These are phyloP conservation scores for Hymenoscyphus repandus DNA, from an alignment of 2,329 filamentous ascomycete genomes.

Conservation along the genomic window DNA sequence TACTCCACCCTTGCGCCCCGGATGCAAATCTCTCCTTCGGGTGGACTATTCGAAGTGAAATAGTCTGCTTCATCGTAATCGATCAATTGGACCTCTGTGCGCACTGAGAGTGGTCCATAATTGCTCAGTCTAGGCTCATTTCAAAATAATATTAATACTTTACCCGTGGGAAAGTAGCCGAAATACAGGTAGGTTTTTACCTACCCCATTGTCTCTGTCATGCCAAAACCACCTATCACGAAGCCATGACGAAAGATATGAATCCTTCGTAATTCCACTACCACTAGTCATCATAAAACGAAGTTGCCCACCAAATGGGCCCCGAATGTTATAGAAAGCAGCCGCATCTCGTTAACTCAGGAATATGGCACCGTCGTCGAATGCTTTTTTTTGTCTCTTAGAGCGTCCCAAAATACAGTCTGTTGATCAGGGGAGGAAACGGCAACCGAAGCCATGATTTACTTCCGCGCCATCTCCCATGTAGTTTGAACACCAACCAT, in stretches of 20 bases:
- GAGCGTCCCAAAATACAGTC: not conserved
- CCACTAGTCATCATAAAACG: constrained; percentile 91
- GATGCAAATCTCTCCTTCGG: constrained; percentile 23
- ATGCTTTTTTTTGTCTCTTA: constrained; percentile 1
- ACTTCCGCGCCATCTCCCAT: constrained; percentile 94
- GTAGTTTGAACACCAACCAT: constrained; percentile 93
- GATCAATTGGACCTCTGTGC: constrained; percentile 82
- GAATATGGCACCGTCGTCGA: not conserved
- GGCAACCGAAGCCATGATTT: not conserved
- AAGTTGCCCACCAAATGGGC: constrained; percentile 52
- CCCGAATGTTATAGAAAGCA: not conserved
- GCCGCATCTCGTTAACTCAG: not conserved
- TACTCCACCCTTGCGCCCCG: constrained; percentile 30
- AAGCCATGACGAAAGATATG: constrained; percentile 81
- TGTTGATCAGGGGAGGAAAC: not conserved
- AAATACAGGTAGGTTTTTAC: no score
- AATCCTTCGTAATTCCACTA: constrained; percentile 83
- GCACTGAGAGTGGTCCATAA: constrained; percentile 67
- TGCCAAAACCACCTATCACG: constrained; percentile 85
- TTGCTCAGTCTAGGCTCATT: constrained; percentile 70
- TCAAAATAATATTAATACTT: not conserved
- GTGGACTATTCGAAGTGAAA: constrained; percentile 54
- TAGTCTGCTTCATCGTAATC: constrained; percentile 83
- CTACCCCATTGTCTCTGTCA: constrained; percentile 79
- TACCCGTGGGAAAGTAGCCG: no score